phyloP scores from a whole-genome alignment of 1,139 yeast species.

The Yamadazyma jaroonii region DNA sequence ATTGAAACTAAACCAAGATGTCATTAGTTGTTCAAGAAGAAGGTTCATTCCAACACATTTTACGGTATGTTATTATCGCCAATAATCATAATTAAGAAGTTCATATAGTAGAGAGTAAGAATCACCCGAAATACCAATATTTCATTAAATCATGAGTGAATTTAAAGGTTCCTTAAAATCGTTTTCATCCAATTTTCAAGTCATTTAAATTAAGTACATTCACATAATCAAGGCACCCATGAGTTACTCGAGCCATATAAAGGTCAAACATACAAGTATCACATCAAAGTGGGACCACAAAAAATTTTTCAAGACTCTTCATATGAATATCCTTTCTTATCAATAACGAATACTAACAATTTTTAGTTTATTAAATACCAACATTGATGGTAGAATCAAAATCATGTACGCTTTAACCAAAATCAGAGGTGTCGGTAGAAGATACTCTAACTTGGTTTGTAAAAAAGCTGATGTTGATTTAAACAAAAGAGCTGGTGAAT shows the following conservation, averaged over 20 bases:
- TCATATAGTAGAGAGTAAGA: no score
- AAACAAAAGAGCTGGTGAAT: conserved; percentile 99
- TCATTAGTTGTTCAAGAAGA: conserved; percentile 98
- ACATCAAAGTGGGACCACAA: background rate
- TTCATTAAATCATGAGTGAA: no score
- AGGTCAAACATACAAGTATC: no score
- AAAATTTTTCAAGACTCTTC: background rate
- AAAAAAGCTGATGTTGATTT: conserved; percentile 99
- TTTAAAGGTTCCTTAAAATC: no score
- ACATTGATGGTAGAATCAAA: conserved; percentile 99
- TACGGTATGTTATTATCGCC: conserved; percentile 73
- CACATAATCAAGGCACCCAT: no score
- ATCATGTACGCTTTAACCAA: conserved; percentile 99
- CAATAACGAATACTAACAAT: conserved; percentile 20
- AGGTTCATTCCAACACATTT: conserved; percentile 99
- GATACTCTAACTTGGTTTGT: conserved; percentile 99
- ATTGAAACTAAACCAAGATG: conserved; percentile 50
- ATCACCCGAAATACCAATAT: no score
- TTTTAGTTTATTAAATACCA: conserved; percentile 96
- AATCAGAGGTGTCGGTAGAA: conserved; percentile 99
- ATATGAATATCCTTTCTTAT: background rate
- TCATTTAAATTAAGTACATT: no score
- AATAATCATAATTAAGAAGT: background rate
- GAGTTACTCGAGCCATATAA: no score
- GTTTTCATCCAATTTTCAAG: no score